Evolutionary conservation across 73 alveolate genomes (phyloP).

Genomic region (Paramecium sexaurelia): DNA sequence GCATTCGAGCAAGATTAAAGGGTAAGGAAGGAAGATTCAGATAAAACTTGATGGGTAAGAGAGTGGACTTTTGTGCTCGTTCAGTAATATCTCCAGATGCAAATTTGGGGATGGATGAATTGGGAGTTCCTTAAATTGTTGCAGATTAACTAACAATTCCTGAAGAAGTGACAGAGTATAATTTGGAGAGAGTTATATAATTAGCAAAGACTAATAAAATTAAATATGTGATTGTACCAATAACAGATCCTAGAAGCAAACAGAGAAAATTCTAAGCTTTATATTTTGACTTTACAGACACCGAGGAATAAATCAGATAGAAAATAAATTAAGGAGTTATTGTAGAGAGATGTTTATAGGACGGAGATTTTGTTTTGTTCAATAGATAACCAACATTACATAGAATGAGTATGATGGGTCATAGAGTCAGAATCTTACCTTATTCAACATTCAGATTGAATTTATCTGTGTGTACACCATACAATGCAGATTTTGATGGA

Average conservation of each 20-base stretch:
- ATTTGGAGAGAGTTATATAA: constrained; percentile 56
- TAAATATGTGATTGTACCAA: constrained; percentile 59
- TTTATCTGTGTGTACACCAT: constrained; percentile 99
- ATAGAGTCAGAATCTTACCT: constrained; percentile 99
- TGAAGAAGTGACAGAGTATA: constrained; percentile 60
- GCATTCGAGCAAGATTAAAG: constrained; percentile 92
- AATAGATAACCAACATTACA: constrained; percentile 99
- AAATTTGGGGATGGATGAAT: constrained; percentile 96
- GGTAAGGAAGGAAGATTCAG: constrained; percentile 99
- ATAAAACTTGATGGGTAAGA: constrained; percentile 99
- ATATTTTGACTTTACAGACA: constrained; percentile 39
- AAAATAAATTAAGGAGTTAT: constrained; percentile 66
- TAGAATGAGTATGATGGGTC: constrained; percentile 99
- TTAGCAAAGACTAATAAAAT: constrained; percentile 57
- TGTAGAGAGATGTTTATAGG: constrained; percentile 98
- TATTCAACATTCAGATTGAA: constrained; percentile 99
- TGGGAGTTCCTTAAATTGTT: constrained; percentile 86
- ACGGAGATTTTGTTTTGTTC: constrained; percentile 98
- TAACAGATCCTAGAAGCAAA: constrained; percentile 55
- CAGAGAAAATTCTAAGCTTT: constrained; percentile 56
- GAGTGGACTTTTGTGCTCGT: constrained; percentile 99
- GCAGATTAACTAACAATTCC: constrained; percentile 70
- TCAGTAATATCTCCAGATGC: constrained; percentile 99
- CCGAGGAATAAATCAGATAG: not conserved
- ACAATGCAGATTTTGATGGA: constrained; percentile 99